Evolutionary conservation across 2,329 filamentous ascomycete genomes (phyloP), one percentile per base, ranked within the genome.

Genomic region (Aureobasidium mangrovei): DNA sequence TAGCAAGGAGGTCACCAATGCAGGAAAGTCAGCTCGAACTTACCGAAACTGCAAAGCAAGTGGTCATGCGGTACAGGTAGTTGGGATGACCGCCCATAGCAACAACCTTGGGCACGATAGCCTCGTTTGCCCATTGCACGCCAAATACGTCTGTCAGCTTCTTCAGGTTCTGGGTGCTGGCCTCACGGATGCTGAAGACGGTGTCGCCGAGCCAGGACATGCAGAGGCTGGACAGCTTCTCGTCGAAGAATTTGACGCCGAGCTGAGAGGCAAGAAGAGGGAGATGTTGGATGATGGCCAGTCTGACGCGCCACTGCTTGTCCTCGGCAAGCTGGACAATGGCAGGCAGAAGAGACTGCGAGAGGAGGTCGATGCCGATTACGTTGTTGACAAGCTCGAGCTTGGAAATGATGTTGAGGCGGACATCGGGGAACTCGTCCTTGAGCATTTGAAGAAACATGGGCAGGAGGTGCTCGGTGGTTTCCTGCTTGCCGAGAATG

Each of bases 361-460:
- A 96, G 47, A 98, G 84, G 18, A 95, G 82, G 58, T 98, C 93
- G 70, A 98, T 98, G 59, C 93, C 93, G 68, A 98, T 98, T 57
- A 98, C 93, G 74, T 96, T 88, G 74, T 98, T 98, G 60, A 98
- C 93, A 59, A 94, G 82, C 75, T 98, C 94, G 54, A 98, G 83
- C 74, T 98, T 98, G n/a, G 93, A 97, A 67, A 98, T 98, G 70
- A 98, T 98, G 74, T 98, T 95, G 57, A 98, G 83, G 59, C 93
- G 86, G 49, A 98, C 93, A 69, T 98, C 93, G 26, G 93, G 93
- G 71, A 96, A 97, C 68, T 98, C 93, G 65, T 98, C 93, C 79
- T 97, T 98, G 64, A 98, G 84, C 93, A 98, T 98, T 70, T 95
- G 88, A 53, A 98, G 79, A 73, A 98, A 97, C 91, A 98, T 98